Percentiles rank a stretch among this genome's conserved stretches.
phyloP scores from a whole-genome alignment of 2,329 filamentous ascomycete genomes.

The Alternaria viburni region DNA sequence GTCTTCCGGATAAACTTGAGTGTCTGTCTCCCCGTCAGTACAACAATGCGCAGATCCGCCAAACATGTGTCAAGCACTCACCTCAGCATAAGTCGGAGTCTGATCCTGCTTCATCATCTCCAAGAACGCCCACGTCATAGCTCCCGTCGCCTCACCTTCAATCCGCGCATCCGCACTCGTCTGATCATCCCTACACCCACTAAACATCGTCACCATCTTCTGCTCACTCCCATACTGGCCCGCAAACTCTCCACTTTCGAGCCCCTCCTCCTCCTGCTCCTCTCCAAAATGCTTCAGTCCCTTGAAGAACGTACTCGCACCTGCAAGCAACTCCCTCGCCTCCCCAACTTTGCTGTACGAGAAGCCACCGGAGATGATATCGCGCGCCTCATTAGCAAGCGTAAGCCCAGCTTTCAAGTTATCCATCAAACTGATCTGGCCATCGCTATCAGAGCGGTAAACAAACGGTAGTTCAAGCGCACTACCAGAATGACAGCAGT shows the following conservation, averaged over 20 bases:
- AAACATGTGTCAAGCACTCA: slow-evolving; percentile 20
- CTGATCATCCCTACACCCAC: slow-evolving; percentile 59
- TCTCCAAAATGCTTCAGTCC: slow-evolving; percentile 56
- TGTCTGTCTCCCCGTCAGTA: slow-evolving; percentile 26
- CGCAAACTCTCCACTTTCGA: slow-evolving; percentile 46
- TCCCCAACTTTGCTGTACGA: slow-evolving; percentile 58
- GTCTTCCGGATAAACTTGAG: slow-evolving; percentile 50
- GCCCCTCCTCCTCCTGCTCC: slow-evolving; percentile 53
- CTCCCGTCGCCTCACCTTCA: slow-evolving; percentile 51
- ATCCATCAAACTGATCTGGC: slow-evolving; percentile 63
- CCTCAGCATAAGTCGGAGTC: slow-evolving; percentile 50
- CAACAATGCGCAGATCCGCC: no score
- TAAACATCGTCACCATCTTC: slow-evolving; percentile 60
- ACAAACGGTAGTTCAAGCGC: slow-evolving; percentile 65
- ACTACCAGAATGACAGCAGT: slow-evolving; percentile 68
- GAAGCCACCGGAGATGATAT: slow-evolving; percentile 60
- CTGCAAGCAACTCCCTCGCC: slow-evolving; percentile 60
- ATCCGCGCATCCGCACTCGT: slow-evolving; percentile 59
- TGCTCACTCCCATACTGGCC: slow-evolving; percentile 55
- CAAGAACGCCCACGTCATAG: slow-evolving; percentile 58
- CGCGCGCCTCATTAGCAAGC: slow-evolving; percentile 58
- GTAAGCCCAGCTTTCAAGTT: slow-evolving; percentile 60
- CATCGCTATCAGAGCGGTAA: slow-evolving; percentile 63
- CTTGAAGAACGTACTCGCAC: slow-evolving; percentile 62
- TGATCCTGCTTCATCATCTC: slow-evolving; percentile 50